phyloP scores from a whole-genome alignment of 2,329 filamentous ascomycete genomes.

The Helotiales sp. region DNA sequence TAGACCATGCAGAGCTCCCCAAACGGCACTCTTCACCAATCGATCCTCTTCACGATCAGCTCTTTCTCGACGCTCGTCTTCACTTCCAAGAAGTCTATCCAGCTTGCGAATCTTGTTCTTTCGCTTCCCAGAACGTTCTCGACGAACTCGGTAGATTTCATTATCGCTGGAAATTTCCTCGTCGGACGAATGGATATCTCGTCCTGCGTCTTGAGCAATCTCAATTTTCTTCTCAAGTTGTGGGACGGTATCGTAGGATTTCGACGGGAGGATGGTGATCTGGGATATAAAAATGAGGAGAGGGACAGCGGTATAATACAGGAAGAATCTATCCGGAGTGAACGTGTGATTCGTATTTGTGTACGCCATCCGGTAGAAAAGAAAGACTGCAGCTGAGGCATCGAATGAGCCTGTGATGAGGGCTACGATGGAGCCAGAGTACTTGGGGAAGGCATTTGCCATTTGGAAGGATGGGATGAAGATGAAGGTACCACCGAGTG shows the following conservation, averaged over 20 bases:
- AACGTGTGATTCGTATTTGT: slow-evolving; percentile 13
- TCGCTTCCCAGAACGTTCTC: slow-evolving; percentile 4
- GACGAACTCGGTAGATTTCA: slow-evolving; percentile 13
- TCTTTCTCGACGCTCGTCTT: slow-evolving; percentile 16
- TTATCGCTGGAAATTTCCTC: slow-evolving; percentile 17
- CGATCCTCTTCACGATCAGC: slow-evolving; percentile 18
- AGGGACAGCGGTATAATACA: slow-evolving; percentile 16
- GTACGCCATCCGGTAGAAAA: slow-evolving; percentile 21
- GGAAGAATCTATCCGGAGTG: slow-evolving; percentile 18
- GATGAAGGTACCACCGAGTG: slow-evolving; percentile 20
- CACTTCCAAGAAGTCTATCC: slow-evolving; percentile 11
- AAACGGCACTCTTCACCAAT: slow-evolving; percentile 11
- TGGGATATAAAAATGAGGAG: slow-evolving; percentile 13
- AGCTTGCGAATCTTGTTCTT: slow-evolving; percentile 19
- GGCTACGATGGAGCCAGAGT: slow-evolving; percentile 20
- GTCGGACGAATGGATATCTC: slow-evolving; percentile 20
- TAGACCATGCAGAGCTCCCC: slow-evolving; percentile 19
- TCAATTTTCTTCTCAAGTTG: slow-evolving; percentile 22
- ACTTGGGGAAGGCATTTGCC: slow-evolving; percentile 24
- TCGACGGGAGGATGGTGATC: slow-evolving; percentile 6
- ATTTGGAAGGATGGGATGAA: slow-evolving; percentile 24
- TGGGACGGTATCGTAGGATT: slow-evolving; percentile 17
- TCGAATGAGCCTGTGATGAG: slow-evolving; percentile 24
- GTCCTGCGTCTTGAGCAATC: slow-evolving; percentile 6
- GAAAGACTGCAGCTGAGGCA: slow-evolving; percentile 22